phyloP scores from a whole-genome alignment of 768 basidiomycete genomes.

The Boletus insuetus region DNA sequence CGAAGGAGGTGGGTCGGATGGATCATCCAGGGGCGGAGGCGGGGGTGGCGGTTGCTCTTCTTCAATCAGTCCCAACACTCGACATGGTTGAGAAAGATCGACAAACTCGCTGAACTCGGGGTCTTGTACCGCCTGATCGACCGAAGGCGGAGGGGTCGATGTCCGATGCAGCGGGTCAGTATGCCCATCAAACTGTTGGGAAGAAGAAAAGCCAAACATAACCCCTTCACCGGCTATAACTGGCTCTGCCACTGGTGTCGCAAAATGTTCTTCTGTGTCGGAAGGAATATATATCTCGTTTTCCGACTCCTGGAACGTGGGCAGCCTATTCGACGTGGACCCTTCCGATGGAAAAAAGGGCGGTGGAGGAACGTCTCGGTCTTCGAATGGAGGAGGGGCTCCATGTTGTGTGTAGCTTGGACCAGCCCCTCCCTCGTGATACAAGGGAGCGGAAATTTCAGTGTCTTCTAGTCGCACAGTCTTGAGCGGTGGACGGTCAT shows the following conservation, averaged over 20 bases:
- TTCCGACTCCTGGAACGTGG: conserved; percentile 81
- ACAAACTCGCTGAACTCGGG: conserved; percentile 67
- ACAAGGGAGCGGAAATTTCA: conserved; percentile 60
- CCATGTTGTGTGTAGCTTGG: conserved; percentile 64
- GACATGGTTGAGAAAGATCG: conserved; percentile 54
- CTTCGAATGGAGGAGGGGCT: conserved; percentile 84
- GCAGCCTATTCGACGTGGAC: conserved; percentile 58
- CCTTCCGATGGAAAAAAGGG: conserved; percentile 51
- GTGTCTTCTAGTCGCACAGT: conserved; percentile 69
- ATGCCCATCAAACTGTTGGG: conserved; percentile 82
- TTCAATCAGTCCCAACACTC: conserved; percentile 56
- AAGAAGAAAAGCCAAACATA: conserved; percentile 67
- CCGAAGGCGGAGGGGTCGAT: conserved; percentile 69
- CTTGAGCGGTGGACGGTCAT: conserved; percentile 72
- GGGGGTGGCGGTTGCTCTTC: conserved; percentile 67
- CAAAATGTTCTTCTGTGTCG: conserved; percentile 36
- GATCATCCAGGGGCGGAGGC: conserved; percentile 81
- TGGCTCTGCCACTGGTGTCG: conserved; percentile 31
- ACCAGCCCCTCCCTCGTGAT: conserved; percentile 70
- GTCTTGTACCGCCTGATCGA: conserved; percentile 73
- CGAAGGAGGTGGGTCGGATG: conserved; percentile 83
- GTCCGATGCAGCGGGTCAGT: conserved; percentile 62
- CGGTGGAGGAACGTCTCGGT: conserved; percentile 77
- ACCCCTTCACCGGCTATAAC: conserved; percentile 70
- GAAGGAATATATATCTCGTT: conserved; percentile 66